Evolutionary conservation across 345 rosid species (phyloP), one percentile per base, ranked within the genome.

Genomic region (Salix exigua): DNA sequence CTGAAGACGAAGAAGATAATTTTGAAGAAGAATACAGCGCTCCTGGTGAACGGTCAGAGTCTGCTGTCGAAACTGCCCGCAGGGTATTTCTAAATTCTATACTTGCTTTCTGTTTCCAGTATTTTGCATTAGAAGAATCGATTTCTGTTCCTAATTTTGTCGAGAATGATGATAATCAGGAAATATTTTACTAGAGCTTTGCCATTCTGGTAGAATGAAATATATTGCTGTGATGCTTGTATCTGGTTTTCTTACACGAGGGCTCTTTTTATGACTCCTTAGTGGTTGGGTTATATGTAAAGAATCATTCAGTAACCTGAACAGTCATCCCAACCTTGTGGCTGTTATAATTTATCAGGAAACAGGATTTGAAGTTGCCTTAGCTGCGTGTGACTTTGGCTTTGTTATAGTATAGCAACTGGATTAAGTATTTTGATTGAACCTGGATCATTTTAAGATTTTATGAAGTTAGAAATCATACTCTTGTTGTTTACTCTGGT

Each of bases 1-100:
- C 97, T 31, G 97, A 92, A 79, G 95, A 89, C 38, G 93, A 90
- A 14, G 97, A 92, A 10, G 97, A 90, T 67, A 85, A 76, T 23
- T 89, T 80, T 50, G 92, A 84, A 35, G 91, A 84, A 72, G 84
- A 88, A 46, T 88, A 76, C 72, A 73, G 79, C 0, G 80, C 85
- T 2, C 86, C 84, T 4, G 89, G 85, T 77, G 97, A 89, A 38
- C 91, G 88, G 33, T 58, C 63, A 11, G 96, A 87, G 75, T 85
- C 94, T 71, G 91, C 86, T 3, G 96, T 79, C 64, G 92, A 92
- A 79, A 88, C 87, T 72, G 77, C 87, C 4, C 88, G 92, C 46
- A 84, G 97, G 96, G 97, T 92, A 88, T 66, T 61, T 42, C 63
- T 28, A 64, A 35, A 23, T 44, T 68, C 12, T 35, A 18, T 12